Conservation (phyloP, 1,139 yeast genomes). For the Candida anutae region DNA sequence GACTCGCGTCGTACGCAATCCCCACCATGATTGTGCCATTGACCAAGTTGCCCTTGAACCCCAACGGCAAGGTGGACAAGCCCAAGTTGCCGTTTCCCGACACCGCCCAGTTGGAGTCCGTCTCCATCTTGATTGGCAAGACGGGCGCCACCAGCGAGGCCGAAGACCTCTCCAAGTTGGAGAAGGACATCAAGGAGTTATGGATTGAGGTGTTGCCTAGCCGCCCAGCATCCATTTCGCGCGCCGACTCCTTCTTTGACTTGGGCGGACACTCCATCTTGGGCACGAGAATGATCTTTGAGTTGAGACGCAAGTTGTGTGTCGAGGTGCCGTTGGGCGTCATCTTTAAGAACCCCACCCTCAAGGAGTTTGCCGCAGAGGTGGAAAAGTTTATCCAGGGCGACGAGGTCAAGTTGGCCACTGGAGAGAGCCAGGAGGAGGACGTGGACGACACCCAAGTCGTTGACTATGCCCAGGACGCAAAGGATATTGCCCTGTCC, state of each 20-base stretch:
- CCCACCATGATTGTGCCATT: conserved; percentile 90
- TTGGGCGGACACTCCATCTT: conserved; percentile 96
- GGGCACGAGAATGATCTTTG: conserved; percentile 96
- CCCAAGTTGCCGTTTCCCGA: conserved; percentile 96
- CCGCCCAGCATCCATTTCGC: conserved; percentile 68
- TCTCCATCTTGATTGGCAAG: conserved; percentile 13
- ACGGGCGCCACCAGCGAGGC: conserved; percentile 33
- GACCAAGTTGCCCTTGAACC: conserved; percentile 82
- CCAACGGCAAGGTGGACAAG: conserved; percentile 97
- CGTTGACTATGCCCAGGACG: conserved; percentile 69
- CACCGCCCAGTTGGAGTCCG: conserved; percentile 71
- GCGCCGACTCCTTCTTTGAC: conserved; percentile 88
- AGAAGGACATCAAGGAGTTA: conserved; percentile 62
- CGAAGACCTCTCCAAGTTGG: conserved; percentile 50
- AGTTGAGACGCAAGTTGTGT: conserved; percentile 67
- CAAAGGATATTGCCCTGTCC: conserved; percentile 43
- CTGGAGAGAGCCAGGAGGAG: conserved; percentile 15
- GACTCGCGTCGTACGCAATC: conserved; percentile 88
- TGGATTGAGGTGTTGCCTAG: conserved; percentile 87
- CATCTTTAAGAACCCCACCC: conserved; percentile 83
- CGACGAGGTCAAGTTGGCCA: conserved; percentile 38
- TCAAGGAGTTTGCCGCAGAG: conserved; percentile 68
- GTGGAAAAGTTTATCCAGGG: conserved; percentile 50
- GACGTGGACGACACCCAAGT: conserved; percentile 11
- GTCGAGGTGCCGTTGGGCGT: conserved; percentile 85